A percentile compares a stretch with the other conserved stretches of the same genome.
phyloP scores from a whole-genome alignment of 2,329 filamentous ascomycete genomes.

The Talaromyces islandicus region DNA sequence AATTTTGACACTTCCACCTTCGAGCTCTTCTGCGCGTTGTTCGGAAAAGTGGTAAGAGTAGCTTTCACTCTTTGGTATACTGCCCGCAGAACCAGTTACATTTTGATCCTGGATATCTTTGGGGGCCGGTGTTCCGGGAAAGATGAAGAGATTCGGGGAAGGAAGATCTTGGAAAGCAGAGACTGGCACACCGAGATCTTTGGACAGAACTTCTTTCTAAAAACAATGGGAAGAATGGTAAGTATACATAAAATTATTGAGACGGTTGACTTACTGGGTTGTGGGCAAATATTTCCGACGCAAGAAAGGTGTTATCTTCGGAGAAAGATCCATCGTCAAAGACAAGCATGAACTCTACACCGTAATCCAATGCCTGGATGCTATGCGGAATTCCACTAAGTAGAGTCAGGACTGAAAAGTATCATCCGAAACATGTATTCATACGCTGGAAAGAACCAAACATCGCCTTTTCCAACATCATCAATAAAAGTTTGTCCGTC shows the following conservation, averaged over 20 bases:
- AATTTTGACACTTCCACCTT: slow-evolving; percentile 67
- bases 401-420: background rate
- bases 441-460: slow-evolving; percentile 72
- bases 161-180: slow-evolving; percentile 58
- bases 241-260: background rate
- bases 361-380: slow-evolving; percentile 66
- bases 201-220: slow-evolving; percentile 47
- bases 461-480: slow-evolving; percentile 67
- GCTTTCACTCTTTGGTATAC: slow-evolving; percentile 57
- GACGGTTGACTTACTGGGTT: slow-evolving; percentile 20
- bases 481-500: slow-evolving; percentile 73
- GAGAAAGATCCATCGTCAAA: slow-evolving; percentile 57
- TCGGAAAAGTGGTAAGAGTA: slow-evolving; percentile 69
- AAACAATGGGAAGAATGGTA: background rate
- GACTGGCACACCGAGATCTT: slow-evolving; percentile 47
- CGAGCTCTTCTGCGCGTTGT: slow-evolving; percentile 59
- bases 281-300: slow-evolving; percentile 55
- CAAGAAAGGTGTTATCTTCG: slow-evolving; percentile 69
- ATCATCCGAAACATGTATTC: background rate
- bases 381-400: slow-evolving; percentile 64
- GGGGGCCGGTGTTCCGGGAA: slow-evolving; percentile 60
- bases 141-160: slow-evolving; percentile 66
- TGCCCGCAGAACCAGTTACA: slow-evolving; percentile 54
- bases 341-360: slow-evolving; percentile 58
- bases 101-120: slow-evolving; percentile 60